Evolutionary conservation across 2,329 filamentous ascomycete genomes (phyloP), one percentile per base, ranked within the genome.

Genomic region (Aspergillus arachidicola): DNA sequence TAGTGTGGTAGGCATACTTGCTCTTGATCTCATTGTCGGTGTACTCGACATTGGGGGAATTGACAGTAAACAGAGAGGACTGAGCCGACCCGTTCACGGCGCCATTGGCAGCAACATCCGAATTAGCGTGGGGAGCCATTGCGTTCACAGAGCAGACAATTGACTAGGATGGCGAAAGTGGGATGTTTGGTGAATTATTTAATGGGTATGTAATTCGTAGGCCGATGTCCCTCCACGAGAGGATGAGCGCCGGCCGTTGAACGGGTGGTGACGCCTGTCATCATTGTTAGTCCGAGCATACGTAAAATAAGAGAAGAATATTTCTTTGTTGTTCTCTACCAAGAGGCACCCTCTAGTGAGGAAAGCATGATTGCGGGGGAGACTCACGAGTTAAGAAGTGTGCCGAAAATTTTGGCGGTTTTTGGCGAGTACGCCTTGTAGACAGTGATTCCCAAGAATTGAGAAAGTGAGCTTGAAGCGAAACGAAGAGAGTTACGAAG

Each of bases 1-100:
- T 98, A 74, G 95, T 98, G 79, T 94, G 93, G 83, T 99, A 99
- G 71, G 91, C 93, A 84, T 98, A 99, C 83, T 91, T 94, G 82
- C 92, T 96, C 78, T 87, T 90, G 85, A 99, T 98, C 75, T 93
- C 89, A 70, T 86, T 82, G 77, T 95, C 91, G 66, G 92, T 93
- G 85, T 99, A 99, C 71, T 86, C 85, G 71, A 99, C 95, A 76
- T 97, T 96, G 77, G 94, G 92, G 68, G 94, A 97, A 77, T 91
- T 86, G 78, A 99, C 95, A 64, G 87, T 89, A 83, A 98, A 98
- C 73, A 92, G 84, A 68, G 81, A 69, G 64, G 79, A 71, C 62
- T 76, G 78, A 77, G 78, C 74, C 70, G 74, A 81, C 78, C 84
- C 83, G 79, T 85, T 83, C 80, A 84, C 81, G 75, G 80, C 77